Percentiles rank a stretch among this genome's conserved stretches.
Conservation (phyloP, 2,329 filamentous ascomycete species). For the Lasiodiplodia sp. region DNA sequence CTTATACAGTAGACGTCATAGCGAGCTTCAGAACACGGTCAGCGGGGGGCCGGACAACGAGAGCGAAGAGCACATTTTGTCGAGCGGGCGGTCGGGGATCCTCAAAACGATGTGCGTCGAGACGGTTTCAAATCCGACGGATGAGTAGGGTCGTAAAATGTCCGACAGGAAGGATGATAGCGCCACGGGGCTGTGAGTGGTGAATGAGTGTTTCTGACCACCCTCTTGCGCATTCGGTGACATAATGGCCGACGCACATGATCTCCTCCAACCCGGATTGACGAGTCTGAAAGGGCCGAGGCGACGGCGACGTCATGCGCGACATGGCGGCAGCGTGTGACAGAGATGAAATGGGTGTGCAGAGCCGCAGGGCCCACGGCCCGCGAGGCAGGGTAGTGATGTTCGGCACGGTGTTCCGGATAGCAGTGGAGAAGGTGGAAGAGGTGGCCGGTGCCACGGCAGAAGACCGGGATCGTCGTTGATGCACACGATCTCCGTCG, state of each 20-base stretch:
- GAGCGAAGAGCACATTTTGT: slow-evolving; percentile 33
- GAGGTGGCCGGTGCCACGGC: neutral
- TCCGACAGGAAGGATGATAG: neutral
- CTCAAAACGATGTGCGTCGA: slow-evolving; percentile 14
- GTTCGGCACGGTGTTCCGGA: neutral
- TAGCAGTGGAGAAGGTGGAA: neutral
- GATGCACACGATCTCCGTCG: neutral
- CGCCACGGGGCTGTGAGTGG: neutral
- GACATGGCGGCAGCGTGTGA: neutral
- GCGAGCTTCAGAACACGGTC: neutral
- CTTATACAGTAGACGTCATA: slow-evolving; percentile 22
- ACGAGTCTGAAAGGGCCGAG: neutral
- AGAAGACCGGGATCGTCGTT: neutral
- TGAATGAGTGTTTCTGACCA: slow-evolving; percentile 9
- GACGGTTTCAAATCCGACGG: neutral
- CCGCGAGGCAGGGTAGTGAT: neutral
- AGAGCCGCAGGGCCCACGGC: slow-evolving; percentile 7
- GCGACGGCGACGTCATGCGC: neutral
- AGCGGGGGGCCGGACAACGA: slow-evolving; percentile 25
- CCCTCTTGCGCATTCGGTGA: slow-evolving; percentile 5
- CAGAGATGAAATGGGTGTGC: neutral
- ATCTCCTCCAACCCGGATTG: neutral
- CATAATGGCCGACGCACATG: slow-evolving; percentile 6
- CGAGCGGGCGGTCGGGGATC: neutral
- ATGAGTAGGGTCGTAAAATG: neutral